Base-by-base conservation (phyloP, 2,329 filamentous ascomycete genomes). In the Penicillium palitans region DNA sequence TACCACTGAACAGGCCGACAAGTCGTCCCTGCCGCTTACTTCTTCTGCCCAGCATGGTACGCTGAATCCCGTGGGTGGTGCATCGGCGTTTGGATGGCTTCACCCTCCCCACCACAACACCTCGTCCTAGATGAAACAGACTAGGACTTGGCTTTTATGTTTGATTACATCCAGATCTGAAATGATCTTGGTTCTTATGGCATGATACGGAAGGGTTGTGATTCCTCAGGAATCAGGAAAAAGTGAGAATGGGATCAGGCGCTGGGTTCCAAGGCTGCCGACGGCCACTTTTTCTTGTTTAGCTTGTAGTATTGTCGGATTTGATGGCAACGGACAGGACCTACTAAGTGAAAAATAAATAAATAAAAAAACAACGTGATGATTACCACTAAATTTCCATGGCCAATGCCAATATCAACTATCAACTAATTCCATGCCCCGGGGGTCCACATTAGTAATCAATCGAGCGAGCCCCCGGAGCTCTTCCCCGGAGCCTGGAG, bases 41-140 rank as follows among this genome's bases (percentile, higher is more conserved):
- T 29, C 64, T 21, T 37, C 64, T 60, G 12, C 58, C 62, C 31
- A 62, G 61, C 10, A 65, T 15, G 82, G 51, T 25, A 25, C 86
- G 7, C 81, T 86, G 33, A 98, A 98, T 70, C 93, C 95, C 0
- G 85, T 96, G 19, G 93, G 93, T 9, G 90, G 90, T n/a, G 93
- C 90, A 15, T 95, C 91, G 58, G 93, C 93, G 3, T 98, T 98
- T 78, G 88, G 90, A 13, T 98, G 93, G 93, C 88, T 97, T 80
- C 93, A 90, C 62, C 66, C 74, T 21, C 66, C 67, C 13, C 73
- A 50, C 66, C 68, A 45, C 57, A 35, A 51, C 53, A 25, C 60
- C 57, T 55, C 63, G 58, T 44, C 55, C 61, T 65, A 66, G 66
- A 59, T 70, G 66, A 64, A 67, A 68, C 39, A 67, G 1, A 65